Base-by-base conservation (phyloP, 148 eudicot species). In the Agrostemma githago region DNA sequence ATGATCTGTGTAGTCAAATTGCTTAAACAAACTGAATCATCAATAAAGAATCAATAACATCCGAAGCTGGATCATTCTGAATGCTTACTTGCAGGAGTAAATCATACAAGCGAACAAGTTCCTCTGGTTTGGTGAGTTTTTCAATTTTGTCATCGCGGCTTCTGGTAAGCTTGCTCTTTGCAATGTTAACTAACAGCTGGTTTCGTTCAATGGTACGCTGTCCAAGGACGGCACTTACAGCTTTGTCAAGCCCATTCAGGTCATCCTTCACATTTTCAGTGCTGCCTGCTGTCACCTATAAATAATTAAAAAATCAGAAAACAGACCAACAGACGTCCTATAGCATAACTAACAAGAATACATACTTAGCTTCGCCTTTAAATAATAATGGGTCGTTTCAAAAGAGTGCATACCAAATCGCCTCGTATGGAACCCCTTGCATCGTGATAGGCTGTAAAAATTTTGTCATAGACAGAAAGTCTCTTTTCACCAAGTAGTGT, bases 171-270 rank as follows among this genome's bases (percentile, higher is more conserved):
- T 92, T 95, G 80, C 93, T 90, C 78, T 92, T 95, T 68, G 93
- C 96, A 19, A 90, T 82, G 76, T 82, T 84, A 74, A 94, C 98
- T 67, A 94, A 79, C 65, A 92, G 84, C 78, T 86, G 92, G 83
- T 95, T 92, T 62, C 98, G 83, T 80, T 95, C 98, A 81, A 92
- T 95, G 73, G 92, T 95, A 63, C 97, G 81, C 77, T 85, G 89
- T 48, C 91, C 93, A 72, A 95, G 81, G 61, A 92, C 88, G 74
- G 97, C 92, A 73, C 93, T 88, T 68, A 92, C 89, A 81, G 96
- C 98, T 84, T 92, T 92, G 79, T 94, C 97, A 75, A 94, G 98
- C 77, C 98, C 98, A 82, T 89, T 88, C 78, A 94, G 77, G 63
- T 95, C 97, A 79, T 92, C 98, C 68, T 85, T 95, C 80, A 87